Percentiles rank a stretch among this genome's conserved stretches.
Conservation (phyloP, 2,329 filamentous ascomycete genomes). For the Elsinoe australis region DNA sequence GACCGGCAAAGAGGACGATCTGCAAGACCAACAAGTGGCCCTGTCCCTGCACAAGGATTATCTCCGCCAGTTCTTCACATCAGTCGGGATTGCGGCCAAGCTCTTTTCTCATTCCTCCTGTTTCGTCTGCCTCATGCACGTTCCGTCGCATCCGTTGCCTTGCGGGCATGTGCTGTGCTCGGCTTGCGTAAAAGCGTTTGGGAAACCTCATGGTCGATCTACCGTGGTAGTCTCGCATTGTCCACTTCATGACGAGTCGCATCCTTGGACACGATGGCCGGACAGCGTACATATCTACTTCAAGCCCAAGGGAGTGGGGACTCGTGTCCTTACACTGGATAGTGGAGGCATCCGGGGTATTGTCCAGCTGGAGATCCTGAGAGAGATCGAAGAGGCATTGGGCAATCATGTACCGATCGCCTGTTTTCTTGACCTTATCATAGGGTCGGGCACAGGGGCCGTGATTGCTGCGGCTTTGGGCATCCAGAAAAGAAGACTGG, state of each 20-base stretch:
- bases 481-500: slow-evolving; percentile 30
- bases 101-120: slow-evolving; percentile 40
- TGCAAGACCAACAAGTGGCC: slow-evolving; percentile 20
- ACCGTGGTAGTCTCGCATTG: slow-evolving; percentile 21
- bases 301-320: slow-evolving; percentile 25
- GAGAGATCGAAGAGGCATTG: slow-evolving; percentile 35
- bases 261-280: slow-evolving; percentile 39
- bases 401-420: slow-evolving; percentile 36
- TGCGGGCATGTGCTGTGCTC: slow-evolving; percentile 44
- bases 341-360: slow-evolving; percentile 43
- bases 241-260: slow-evolving; percentile 28
- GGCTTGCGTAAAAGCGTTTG: slow-evolving; percentile 33
- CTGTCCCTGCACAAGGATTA: slow-evolving; percentile 28
- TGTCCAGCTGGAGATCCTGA: slow-evolving; percentile 39
- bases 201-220: slow-evolving; percentile 27
- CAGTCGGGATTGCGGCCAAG: slow-evolving; percentile 18
- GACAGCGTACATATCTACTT: slow-evolving; percentile 27
- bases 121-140: slow-evolving; percentile 40
- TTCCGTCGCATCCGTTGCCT: slow-evolving; percentile 37
- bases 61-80: slow-evolving; percentile 31
- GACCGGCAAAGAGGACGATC: slow-evolving; percentile 23
- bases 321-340: slow-evolving; percentile 20
- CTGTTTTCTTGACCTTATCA: slow-evolving; percentile 44
- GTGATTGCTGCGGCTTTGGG: slow-evolving; percentile 39
- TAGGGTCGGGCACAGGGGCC: slow-evolving; percentile 42